Evolutionary conservation across 2,329 filamentous ascomycete genomes (phyloP), one percentile per base, ranked within the genome.

Genomic region (Exophiala dermatitidis): DNA sequence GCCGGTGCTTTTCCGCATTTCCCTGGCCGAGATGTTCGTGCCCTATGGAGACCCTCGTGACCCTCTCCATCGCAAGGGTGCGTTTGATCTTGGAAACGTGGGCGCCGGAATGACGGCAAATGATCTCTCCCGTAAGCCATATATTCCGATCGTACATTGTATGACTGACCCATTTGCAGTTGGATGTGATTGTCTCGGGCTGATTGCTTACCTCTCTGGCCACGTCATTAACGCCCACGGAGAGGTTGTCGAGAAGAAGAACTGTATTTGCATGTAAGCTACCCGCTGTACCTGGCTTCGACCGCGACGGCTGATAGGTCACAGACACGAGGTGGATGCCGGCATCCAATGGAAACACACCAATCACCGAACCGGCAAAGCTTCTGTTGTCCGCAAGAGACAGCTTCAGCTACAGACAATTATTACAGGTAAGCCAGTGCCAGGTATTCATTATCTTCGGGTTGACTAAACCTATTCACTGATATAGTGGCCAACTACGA

Each of bases 401-500:
- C 28, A 45, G 28, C 28, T 45, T 10, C 5, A 10, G 9, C 29
- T 45, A 3, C 42, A 45, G n/a, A 45, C 31, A 12, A 45, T 45
- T n/a, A 38, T 38, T n/a, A 38, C 36, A 7, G 36, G 36, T 38
- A 38, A 10, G 36, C 32, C n/a, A 78, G 80, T 50, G 84, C 84
- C 4, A 84, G 86, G 41, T 75, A 77, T 4, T 86, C 82, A 82
- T 86, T 86, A 64, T 83, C 86, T 67, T 84, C 82, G 4, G 85
- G 86, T 69, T 84, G 79, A 71, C 74, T 83, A 3, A 86, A 81
- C 0, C 73, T 75, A 61, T 83, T 79, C 64, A 82, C 86, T 66
- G 80, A 83, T 58, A 86, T 83, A 0, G 74, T 86, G 1, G 80
- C 80, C 26, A 86, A 87, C 68, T 86, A 87, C 69, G 83, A 86